phyloP scores from a whole-genome alignment of 2,329 filamentous ascomycete species.

The Ophiostoma angusticollis region DNA sequence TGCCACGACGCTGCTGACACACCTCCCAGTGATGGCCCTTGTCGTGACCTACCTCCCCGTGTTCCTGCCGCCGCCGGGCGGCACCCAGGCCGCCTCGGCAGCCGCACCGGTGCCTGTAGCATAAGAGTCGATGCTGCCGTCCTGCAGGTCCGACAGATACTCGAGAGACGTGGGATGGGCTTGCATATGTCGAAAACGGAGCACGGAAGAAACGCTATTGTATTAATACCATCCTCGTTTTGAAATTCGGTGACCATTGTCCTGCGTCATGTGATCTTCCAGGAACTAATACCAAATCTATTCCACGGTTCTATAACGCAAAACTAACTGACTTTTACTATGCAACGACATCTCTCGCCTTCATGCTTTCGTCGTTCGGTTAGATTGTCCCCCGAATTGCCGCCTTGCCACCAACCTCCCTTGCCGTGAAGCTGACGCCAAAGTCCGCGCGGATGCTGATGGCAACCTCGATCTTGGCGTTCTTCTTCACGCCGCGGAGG shows the following conservation, averaged over 20 bases:
- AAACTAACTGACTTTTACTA: too few species aligned
- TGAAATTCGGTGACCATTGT: too few species aligned
- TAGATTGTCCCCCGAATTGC: constrained; percentile 52
- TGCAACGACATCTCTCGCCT: neutral
- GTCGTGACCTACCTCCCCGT: constrained; percentile 25
- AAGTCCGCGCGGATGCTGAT: constrained; percentile 77
- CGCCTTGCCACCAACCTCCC: constrained; percentile 79
- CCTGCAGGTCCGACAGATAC: too few species aligned
- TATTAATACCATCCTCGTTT: too few species aligned
- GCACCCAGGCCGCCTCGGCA: constrained; percentile 16
- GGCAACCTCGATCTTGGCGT: constrained; percentile 83
- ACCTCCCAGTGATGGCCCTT: constrained; percentile 22
- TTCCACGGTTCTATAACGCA: too few species aligned
- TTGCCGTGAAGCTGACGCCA: constrained; percentile 62
- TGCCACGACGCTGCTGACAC: neutral
- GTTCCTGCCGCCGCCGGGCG: constrained; percentile 21
- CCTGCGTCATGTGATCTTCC: neutral
- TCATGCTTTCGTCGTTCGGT: neutral
- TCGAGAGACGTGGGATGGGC: too few species aligned
- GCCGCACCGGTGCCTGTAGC: constrained; percentile 17
- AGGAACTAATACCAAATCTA: constrained; percentile 1
- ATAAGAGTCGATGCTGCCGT: constrained; percentile 4
- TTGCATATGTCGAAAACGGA: too few species aligned
- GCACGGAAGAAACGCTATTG: too few species aligned
- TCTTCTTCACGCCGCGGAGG: constrained; percentile 73